Base-by-base conservation (phyloP, 129 eudicot species). In the Sambucus nigra region DNA sequence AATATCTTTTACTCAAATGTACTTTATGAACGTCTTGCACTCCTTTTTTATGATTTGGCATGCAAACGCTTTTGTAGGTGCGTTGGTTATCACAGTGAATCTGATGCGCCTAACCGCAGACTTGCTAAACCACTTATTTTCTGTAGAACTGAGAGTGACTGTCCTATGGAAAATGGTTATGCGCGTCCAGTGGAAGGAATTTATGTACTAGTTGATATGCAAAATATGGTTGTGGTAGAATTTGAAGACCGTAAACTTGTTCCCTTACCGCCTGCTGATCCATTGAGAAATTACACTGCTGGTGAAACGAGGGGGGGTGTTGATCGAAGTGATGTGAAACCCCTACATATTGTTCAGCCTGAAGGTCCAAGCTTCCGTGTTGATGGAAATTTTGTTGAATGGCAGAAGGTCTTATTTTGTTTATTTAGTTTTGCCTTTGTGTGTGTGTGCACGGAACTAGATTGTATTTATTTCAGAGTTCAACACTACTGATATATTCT, bases 181-280 rank as follows among this genome's bases (percentile, higher is more conserved):
- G 94, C 94, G 11, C 94, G 87, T 15, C 94, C 94, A 28, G 94
- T 84, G 28, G 94, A 84, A 73, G 94, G 94, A 61, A 84, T 84
- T 13, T 75, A 84, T 68, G 81, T 84, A 28, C 64, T 84, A 49
- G 94, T 84, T 51, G 94, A 84, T 61, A 76, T 84, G 94, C 94
- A 80, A 59, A 79, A 84, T 54, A 84, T 80, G 87, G 82, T 69
- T 56, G 84, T 84, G 65, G 67, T 84, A 12, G 94, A 84, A 70
- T 84, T 84, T 70, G 79, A 76, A 60, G 94, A 84, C 75, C 75
- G 94, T 23, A 84, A 80, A 68, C 75, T 84, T 67, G 84, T 84
- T 67, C 94, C 94, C 21, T 70, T 84, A 32, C 94, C 94, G 13
- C 94, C 87, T 31, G 87, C 84, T 28, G 94, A 84, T 70, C 87